These are phyloP conservation scores for Lithospermum erythrorhizon DNA, from an alignment of 257 asterid genomes.

Conservation along the genomic window DNA sequence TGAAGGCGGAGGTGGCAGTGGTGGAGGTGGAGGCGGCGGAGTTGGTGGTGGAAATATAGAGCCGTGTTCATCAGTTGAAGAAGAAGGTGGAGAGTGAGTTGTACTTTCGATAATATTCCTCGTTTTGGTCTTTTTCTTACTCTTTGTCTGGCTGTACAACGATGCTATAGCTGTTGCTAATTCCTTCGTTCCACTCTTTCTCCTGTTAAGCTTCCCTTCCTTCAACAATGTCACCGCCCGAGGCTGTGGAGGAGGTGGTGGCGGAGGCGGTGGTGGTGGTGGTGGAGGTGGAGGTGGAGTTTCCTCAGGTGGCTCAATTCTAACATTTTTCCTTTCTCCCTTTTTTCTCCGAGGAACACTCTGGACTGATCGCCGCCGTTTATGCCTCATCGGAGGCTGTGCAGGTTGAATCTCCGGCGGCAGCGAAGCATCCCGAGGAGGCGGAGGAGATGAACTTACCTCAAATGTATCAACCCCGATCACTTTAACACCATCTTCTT, in stretches of 20 bases:
- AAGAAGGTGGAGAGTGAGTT: slow-evolving; percentile 27
- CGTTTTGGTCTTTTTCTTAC: slow-evolving; percentile 41
- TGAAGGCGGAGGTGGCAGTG: slow-evolving; percentile 55
- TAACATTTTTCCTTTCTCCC: too few species aligned
- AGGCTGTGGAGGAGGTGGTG: slow-evolving; percentile 10
- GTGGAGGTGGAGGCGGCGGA: slow-evolving; percentile 48
- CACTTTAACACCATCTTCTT: slow-evolving; percentile 26
- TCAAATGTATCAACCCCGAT: slow-evolving; percentile 62
- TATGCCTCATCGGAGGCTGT: slow-evolving; percentile 13
- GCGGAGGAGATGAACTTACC: slow-evolving; percentile 23
- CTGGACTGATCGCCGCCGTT: too few species aligned
- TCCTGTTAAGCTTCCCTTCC: slow-evolving; percentile 32
- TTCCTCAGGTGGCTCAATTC: too few species aligned
- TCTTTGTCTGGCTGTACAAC: slow-evolving; percentile 47
- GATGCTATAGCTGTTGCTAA: slow-evolving; percentile 57
- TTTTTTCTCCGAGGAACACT: too few species aligned
- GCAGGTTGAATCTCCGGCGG: slow-evolving; percentile 17
- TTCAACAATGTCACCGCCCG: too few species aligned
- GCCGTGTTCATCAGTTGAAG: slow-evolving; percentile 13
- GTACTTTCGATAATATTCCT: slow-evolving; percentile 34
- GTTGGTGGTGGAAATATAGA: slow-evolving; percentile 17
- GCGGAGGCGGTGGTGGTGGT: slow-evolving; percentile 20
- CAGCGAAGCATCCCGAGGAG: too few species aligned
- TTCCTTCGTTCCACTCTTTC: slow-evolving; percentile 62
- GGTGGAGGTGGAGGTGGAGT: slow-evolving; percentile 19